phyloP scores from a whole-genome alignment of 768 basidiomycete species.

The Megacollybia marginata region DNA sequence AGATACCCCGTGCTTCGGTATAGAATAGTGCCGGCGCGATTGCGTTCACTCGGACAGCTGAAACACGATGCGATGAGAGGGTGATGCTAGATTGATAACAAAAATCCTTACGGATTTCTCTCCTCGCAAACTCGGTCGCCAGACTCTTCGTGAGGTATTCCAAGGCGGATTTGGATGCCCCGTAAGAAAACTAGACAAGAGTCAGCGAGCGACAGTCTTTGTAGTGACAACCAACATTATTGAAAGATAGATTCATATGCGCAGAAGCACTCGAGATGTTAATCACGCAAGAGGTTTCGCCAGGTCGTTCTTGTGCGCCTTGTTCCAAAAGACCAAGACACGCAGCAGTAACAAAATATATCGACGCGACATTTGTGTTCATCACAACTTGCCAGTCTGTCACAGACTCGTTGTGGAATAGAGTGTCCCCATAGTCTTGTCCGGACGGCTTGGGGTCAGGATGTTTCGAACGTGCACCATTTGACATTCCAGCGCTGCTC shows the following conservation, averaged over 20 bases:
- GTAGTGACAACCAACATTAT: not conserved
- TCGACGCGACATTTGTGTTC: conserved; percentile 63
- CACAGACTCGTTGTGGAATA: conserved; percentile 61
- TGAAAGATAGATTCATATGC: conserved; percentile 44
- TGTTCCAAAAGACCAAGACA: conserved; percentile 71
- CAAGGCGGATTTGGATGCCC: conserved; percentile 72
- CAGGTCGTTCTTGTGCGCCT: conserved; percentile 51
- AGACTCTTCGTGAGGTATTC: conserved; percentile 73
- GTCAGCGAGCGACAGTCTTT: not conserved
- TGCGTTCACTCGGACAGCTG: conserved; percentile 61
- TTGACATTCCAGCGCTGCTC: conserved; percentile 64
- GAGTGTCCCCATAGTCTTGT: conserved; percentile 14
- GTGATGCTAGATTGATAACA: too few species aligned
- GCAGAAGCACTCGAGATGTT: conserved; percentile 75
- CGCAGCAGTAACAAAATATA: conserved; percentile 70
- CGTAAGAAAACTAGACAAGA: conserved; percentile 63
- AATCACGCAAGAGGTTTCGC: conserved; percentile 59
- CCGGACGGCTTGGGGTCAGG: conserved; percentile 61
- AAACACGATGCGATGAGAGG: too few species aligned
- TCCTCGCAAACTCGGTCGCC: conserved; percentile 67
- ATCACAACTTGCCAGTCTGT: conserved; percentile 59
- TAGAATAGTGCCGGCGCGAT: conserved; percentile 63
- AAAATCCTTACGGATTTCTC: conserved; percentile 35
- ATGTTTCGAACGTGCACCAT: conserved; percentile 48
- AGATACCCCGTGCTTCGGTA: conserved; percentile 66